Percentiles rank a stretch among this genome's conserved stretches.
These are phyloP conservation scores for Leishmania arabica DNA, from an alignment of 208 protist genomes.

Conservation along the genomic window DNA sequence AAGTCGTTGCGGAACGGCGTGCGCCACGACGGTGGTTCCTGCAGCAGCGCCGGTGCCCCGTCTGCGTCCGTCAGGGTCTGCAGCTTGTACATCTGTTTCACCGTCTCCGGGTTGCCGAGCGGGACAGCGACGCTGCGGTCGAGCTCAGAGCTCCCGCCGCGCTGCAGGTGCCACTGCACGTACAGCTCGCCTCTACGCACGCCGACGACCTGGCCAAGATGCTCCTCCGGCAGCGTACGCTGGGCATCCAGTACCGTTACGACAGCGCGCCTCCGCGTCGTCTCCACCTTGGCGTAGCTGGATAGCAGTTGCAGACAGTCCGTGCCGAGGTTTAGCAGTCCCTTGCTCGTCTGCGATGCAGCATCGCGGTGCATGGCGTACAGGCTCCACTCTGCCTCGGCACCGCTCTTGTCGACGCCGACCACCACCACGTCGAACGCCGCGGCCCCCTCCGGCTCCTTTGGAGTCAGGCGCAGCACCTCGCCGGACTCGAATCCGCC, in stretches of 20 bases:
- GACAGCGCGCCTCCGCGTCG: constrained; percentile 30
- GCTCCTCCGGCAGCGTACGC: constrained; percentile 66
- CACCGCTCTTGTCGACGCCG: constrained; percentile 58
- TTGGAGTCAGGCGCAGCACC: constrained; percentile 43
- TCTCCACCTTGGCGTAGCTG: constrained; percentile 39
- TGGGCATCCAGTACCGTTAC: constrained; percentile 46
- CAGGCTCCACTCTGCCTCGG: constrained; percentile 61
- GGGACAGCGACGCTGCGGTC: constrained; percentile 78
- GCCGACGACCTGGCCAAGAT: constrained; percentile 80
- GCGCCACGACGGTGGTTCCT: constrained; percentile 86
- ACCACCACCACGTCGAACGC: constrained; percentile 66
- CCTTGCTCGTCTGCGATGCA: constrained; percentile 32
- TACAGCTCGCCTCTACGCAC: constrained; percentile 76
- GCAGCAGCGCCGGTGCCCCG: constrained; percentile 43
- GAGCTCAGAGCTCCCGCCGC: constrained; percentile 44
- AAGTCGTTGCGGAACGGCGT: constrained; percentile 93
- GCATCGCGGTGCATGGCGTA: constrained; percentile 54
- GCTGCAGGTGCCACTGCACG: constrained; percentile 80
- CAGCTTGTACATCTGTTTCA: constrained; percentile 45
- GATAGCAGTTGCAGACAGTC: constrained; percentile 65
- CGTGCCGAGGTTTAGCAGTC: constrained; percentile 67
- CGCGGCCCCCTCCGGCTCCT: constrained; percentile 12
- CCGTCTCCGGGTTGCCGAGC: constrained; percentile 45
- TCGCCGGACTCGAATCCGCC: constrained; percentile 74
- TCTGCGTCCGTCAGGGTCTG: constrained; percentile 29